Evolutionary conservation across 768 basidiomycete genomes (phyloP).

Genomic region (Phylloporus arenicola): DNA sequence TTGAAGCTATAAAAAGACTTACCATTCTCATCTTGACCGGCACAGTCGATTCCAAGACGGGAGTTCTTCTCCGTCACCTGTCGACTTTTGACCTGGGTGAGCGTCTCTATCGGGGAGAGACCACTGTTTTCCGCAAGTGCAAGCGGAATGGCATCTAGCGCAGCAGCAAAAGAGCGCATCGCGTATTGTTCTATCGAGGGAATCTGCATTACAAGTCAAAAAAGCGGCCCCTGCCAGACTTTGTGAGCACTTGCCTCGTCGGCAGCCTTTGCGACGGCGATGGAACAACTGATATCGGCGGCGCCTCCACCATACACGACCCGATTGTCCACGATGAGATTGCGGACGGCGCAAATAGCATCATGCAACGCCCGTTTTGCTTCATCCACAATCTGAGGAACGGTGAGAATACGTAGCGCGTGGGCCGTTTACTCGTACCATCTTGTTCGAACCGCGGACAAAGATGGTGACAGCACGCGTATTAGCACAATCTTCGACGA

Average conservation of each 20-base stretch:
- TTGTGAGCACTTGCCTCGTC: conserved; percentile 60
- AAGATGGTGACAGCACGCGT: conserved; percentile 95
- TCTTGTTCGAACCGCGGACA: conserved; percentile 97
- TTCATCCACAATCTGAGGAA: conserved; percentile 89
- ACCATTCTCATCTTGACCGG: conserved; percentile 84
- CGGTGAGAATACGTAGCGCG: not conserved
- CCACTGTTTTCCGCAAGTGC: conserved; percentile 98
- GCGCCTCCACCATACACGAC: conserved; percentile 99
- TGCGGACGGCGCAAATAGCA: conserved; percentile 94
- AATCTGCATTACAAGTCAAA: conserved; percentile 46
- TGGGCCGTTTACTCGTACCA: conserved; percentile 52
- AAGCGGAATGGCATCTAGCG: conserved; percentile 90
- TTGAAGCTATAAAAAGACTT: conserved; percentile 17
- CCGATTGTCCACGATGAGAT: conserved; percentile 89
- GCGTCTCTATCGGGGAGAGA: conserved; percentile 90
- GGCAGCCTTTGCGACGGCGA: conserved; percentile 90
- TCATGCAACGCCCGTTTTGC: conserved; percentile 97
- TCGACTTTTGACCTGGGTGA: conserved; percentile 91
- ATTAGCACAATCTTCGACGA: conserved; percentile 98
- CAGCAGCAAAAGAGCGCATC: conserved; percentile 97
- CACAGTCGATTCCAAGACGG: conserved; percentile 89
- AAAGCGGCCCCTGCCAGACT: not conserved
- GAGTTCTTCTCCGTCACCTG: conserved; percentile 85
- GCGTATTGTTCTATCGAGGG: conserved; percentile 98
- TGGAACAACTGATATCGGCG: conserved; percentile 91